Evolutionary conservation across 2,329 filamentous ascomycete genomes (phyloP).

Genomic region (Fusarium globosum): DNA sequence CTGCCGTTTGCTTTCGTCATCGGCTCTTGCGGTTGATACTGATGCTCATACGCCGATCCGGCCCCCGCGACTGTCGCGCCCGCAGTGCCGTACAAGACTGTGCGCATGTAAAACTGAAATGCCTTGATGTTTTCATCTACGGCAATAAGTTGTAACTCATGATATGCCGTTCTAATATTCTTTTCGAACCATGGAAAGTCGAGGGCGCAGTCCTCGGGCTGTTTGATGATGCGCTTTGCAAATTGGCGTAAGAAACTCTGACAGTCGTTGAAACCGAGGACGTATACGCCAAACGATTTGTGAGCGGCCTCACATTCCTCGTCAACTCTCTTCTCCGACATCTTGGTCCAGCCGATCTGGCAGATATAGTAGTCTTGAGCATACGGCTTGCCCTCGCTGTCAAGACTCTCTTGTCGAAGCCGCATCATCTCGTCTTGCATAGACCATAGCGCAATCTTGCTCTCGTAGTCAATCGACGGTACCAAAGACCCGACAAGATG

Average conservation of each 20-base stretch:
- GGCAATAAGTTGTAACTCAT: not conserved
- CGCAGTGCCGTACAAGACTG: not conserved
- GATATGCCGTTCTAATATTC: accelerated
- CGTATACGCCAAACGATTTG: accelerated
- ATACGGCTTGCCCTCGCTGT: not conserved
- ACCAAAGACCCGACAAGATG: not conserved
- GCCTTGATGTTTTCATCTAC: not conserved
- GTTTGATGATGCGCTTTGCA: not conserved
- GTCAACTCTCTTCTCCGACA: accelerated
- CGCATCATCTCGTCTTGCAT: not conserved
- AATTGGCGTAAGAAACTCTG: not conserved
- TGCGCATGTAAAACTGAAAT: accelerated
- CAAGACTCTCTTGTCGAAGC: not conserved
- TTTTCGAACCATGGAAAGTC: not conserved
- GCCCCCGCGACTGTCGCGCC: not conserved
- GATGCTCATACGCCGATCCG: not conserved
- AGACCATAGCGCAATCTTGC: not conserved
- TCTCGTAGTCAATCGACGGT: accelerated
- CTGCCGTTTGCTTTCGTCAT: accelerated
- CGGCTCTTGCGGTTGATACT: not conserved
- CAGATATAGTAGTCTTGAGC: not conserved
- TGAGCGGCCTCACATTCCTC: not conserved
- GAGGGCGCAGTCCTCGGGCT: not conserved
- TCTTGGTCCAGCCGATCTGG: accelerated
- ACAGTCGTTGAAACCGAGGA: not conserved